A percentile compares a stretch with the other conserved stretches of the same genome.
phyloP scores from a whole-genome alignment of 805 yeast genomes.

The Cyberlindnera petersonii region DNA sequence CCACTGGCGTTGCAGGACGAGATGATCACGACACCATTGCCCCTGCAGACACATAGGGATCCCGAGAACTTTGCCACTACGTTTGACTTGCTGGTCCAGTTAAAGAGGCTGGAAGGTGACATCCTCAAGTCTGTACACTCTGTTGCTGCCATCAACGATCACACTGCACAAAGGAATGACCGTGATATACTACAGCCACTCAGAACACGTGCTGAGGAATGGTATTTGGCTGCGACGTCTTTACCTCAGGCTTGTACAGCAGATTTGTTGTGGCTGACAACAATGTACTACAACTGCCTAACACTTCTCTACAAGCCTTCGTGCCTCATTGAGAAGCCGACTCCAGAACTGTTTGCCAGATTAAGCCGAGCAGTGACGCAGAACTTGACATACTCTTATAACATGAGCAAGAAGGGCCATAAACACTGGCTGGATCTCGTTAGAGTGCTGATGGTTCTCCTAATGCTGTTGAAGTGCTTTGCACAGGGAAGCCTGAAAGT shows the following conservation, averaged over 20 bases:
- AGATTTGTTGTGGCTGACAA: conserved; percentile 31
- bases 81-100: conserved; percentile 39
- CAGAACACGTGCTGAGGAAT: conserved; percentile 30
- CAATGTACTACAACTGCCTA: conserved; percentile 45
- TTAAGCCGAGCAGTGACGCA: conserved; percentile 44
- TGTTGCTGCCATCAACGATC: conserved; percentile 36
- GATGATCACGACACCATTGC: conserved; percentile 46
- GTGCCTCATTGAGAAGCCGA: conserved; percentile 42
- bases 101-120: conserved; percentile 46
- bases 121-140: conserved; percentile 45
- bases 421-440: conserved; percentile 47
- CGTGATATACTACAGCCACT: conserved; percentile 14
- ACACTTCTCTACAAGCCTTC: conserved; percentile 48
- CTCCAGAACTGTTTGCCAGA: conserved; percentile 36
- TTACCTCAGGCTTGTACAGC: conserved; percentile 5
- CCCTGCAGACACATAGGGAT: conserved; percentile 37
- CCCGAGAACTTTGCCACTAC: conserved; percentile 39
- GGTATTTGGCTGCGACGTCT: conserved; percentile 31
- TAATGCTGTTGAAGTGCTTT: conserved; percentile 44
- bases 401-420: conserved; percentile 32
- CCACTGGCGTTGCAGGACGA: conserved; percentile 47
- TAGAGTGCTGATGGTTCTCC: conserved; percentile 44
- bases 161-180: conserved; percentile 8
- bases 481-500: conserved; percentile 45
- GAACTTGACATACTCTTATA: conserved; percentile 44